These are phyloP conservation scores for Penicillium frequentans DNA, from an alignment of 2,329 filamentous ascomycete genomes.

Conservation along the genomic window DNA sequence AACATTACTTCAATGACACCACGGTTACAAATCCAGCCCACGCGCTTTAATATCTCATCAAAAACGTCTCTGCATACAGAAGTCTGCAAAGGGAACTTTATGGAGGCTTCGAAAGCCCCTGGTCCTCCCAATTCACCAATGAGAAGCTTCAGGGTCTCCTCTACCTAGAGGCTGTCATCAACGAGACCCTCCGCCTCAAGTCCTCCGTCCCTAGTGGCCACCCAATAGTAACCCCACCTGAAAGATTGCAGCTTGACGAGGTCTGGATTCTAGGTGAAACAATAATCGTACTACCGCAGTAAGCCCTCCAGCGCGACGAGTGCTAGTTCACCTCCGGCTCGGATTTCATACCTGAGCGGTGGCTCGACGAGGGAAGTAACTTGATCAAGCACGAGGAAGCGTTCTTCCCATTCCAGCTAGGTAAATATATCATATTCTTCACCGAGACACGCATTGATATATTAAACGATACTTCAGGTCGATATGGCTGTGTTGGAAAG, in stretches of 20 bases:
- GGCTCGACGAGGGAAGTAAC: conserved; percentile 20
- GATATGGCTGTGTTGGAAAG: background rate
- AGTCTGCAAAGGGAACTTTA: conserved; percentile 1
- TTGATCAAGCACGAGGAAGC: conserved; percentile 17
- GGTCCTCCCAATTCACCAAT: background rate
- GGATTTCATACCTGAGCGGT: conserved; percentile 35
- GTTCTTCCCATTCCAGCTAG: conserved; percentile 28
- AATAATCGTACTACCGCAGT: conserved; percentile 22
- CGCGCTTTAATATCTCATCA: conserved; percentile 2
- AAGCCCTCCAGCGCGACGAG: conserved; percentile 28
- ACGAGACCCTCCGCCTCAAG: conserved; percentile 32
- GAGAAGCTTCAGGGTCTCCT: background rate
- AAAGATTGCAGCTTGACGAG: conserved; percentile 27
- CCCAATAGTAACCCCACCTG: conserved; percentile 35
- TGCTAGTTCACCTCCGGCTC: conserved; percentile 16
- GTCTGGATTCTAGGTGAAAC: conserved; percentile 32
- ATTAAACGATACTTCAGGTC: background rate
- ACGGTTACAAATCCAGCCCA: conserved; percentile 3
- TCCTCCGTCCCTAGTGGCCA: conserved; percentile 31
- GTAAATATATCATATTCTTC: background rate
- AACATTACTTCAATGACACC: conserved; percentile 4
- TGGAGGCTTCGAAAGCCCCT: background rate
- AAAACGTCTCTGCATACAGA: background rate
- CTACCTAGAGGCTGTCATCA: conserved; percentile 5
- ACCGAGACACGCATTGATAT: background rate